Conservation (phyloP, 768 basidiomycete species). For the Chiua virens region DNA sequence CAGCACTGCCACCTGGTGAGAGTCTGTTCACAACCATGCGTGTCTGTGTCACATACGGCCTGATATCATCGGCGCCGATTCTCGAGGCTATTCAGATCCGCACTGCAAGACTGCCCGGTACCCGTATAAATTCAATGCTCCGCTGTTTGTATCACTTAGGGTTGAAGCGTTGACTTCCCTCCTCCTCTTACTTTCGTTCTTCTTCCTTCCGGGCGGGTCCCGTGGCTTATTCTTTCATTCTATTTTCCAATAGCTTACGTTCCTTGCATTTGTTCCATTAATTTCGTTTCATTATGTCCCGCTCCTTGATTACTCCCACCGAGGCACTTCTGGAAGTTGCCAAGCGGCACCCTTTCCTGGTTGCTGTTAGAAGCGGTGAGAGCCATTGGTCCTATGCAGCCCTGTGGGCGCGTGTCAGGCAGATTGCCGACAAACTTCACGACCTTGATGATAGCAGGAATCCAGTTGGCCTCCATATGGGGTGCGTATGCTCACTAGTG, state of each 20-base stretch:
- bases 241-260: background rate
- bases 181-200: slow-evolving; percentile 5
- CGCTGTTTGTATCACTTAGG: background rate
- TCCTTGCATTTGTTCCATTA: background rate
- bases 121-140: slow-evolving; percentile 6
- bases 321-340: slow-evolving; percentile 32
- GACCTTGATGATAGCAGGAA: slow-evolving; percentile 13
- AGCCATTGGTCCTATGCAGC: slow-evolving; percentile 30
- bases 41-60: too few relatives aligned
- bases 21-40: too few relatives aligned
- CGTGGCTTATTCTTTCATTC: background rate
- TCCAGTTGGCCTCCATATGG: slow-evolving; percentile 28
- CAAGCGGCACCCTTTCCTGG: slow-evolving; percentile 23
- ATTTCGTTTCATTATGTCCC: slow-evolving; percentile 6
- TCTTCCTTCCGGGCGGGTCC: slow-evolving; percentile 19
- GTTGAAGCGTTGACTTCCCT: slow-evolving; percentile 14
- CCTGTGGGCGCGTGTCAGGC: slow-evolving; percentile 30
- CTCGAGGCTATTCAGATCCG: too few relatives aligned
- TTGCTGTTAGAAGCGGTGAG: slow-evolving; percentile 20
- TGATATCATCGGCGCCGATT: too few relatives aligned
- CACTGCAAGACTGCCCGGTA: too few relatives aligned
- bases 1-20: too few relatives aligned
- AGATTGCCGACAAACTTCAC: slow-evolving; percentile 23
- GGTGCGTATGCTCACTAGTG: slow-evolving; percentile 8
- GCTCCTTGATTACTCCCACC: slow-evolving; percentile 24